Base-by-base conservation (phyloP, 2,329 filamentous ascomycete genomes). In the Arthrobotrys sinensis region DNA sequence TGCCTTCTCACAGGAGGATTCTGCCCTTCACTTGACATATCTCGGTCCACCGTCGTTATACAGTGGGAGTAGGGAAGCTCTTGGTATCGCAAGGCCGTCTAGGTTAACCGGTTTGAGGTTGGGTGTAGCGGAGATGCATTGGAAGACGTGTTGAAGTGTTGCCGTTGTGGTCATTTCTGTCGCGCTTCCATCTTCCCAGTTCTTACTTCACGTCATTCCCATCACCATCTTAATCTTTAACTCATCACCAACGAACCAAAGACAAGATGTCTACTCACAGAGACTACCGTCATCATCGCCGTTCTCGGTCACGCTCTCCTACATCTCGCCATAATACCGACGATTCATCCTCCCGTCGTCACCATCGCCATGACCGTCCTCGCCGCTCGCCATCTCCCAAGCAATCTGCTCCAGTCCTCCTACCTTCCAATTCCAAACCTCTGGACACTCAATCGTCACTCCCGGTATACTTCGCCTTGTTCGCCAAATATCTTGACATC, bases 401-500 rank as follows among this genome's bases (percentile, higher is more conserved):
- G 46, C 53, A 34, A 34, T 79, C 53, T 62, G 79, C 60, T 45
- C 79, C 64, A 50, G 77, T 55, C 69, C 83, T 40, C 79, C 83
- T 80, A 86, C 8, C 94, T 0, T 91, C 90, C 81, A 86, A 88
- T 64, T 90, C 92, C 32, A 79, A 79, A 63, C 2, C 87, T 88
- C 11, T 86, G 86, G 50, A 87, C 97, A 3, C 88, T 88, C 6
- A 94, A 92, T 82, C 87, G 88, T 66, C 92, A 96, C 80, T 86
- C 91, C n/a, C 84, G 85, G 0, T 81, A 5, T 62, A 79, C 21
- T 79, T 79, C 52, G 11, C 55, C 7, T 36, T 79, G 10, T 79
- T 93, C 97, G 92, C 91, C 14, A 89, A 92, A 57, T 98, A 97
- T 82, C 88, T 98, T 28, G 92, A 94, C 81, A 89, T 97, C 38